Base-by-base conservation (phyloP, 2,329 filamentous ascomycete species). In the Fusarium haematococcum region DNA sequence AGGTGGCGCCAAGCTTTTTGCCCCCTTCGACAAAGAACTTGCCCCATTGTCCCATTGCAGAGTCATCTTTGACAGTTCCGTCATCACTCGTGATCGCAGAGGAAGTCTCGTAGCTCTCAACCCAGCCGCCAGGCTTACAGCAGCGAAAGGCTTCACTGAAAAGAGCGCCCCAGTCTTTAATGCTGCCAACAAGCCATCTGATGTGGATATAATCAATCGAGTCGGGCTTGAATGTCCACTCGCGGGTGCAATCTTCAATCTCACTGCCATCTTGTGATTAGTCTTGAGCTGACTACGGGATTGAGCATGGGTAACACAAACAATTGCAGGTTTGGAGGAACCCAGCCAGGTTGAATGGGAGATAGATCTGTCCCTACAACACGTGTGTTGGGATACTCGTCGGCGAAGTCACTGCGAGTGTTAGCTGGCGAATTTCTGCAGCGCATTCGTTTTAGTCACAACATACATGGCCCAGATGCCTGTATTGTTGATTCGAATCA, bases 281-380 rank as follows among this genome's bases (percentile, higher is more conserved):
- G 25, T 5, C 6, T 8, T n/a, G 18, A 32, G 25, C 16, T 4
- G 25, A n/a, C 1, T 13, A n/a, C 2, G 48, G 45, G 13, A 10
- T 25, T 10, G 8, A 33, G 9, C 27, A 23, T 39, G 6, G 37
- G 54, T 4, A 10, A 3, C 6, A 37, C 13, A 13, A 33, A 65
- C 63, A 65, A 65, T 30, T 61, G 33, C 2, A 65, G 23, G 23
- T 65, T 65, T 6, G 63, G 58, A 2, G 70, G 70, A 9, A 72
- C 70, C 82, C 87, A 88, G 20, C 80, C 81, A 1, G 88, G 88
- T 71, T 90, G 88, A n/a, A 89, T 88, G 1, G 88, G 88, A 5
- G 87, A 88, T 6, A 90, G 81, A 75, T 90, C 88, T 8, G 87
- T 88, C 52, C 71, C 71, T n/a, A 85, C 84, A 8, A 80, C 89